Evolutionary conservation across 441 rosid genomes (phyloP).

Genomic region (Eruca vesicaria): DNA sequence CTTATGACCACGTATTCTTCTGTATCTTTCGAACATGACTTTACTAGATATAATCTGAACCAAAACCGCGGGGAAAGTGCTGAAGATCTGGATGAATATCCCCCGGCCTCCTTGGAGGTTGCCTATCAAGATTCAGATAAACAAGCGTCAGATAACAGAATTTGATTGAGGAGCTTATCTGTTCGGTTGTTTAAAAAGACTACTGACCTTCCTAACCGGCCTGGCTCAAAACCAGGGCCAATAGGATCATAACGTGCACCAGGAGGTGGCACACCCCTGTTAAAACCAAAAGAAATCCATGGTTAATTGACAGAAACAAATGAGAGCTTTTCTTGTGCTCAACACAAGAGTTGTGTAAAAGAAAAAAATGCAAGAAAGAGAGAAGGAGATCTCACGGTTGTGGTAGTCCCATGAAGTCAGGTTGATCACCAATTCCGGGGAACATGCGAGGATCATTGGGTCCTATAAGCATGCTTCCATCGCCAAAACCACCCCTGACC

Average conservation of each 20-base stretch:
- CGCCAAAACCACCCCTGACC: slow-evolving; percentile 53
- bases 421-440: slow-evolving; percentile 44
- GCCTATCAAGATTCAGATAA: slow-evolving; percentile 39
- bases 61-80: slow-evolving; percentile 47
- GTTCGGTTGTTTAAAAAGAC: neutral
- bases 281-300: slow-evolving; percentile 3
- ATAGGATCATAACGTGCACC: slow-evolving; percentile 95
- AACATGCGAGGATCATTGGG: slow-evolving; percentile 72
- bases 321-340: neutral
- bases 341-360: slow-evolving; percentile 5
- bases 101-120: slow-evolving; percentile 55
- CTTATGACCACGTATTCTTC: neutral
- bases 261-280: slow-evolving; percentile 78
- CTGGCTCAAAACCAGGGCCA: slow-evolving; percentile 88
- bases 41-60: slow-evolving; percentile 56
- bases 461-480: slow-evolving; percentile 79
- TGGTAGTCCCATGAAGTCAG: slow-evolving; percentile 44
- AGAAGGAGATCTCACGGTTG: slow-evolving; percentile 46
- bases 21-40: neutral
- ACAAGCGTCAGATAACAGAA: neutral
- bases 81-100: slow-evolving; percentile 73
- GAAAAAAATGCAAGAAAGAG: neutral
- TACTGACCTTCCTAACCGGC: slow-evolving; percentile 61
- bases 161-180: neutral
- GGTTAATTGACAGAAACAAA: neutral